Evolutionary conservation across 2,329 filamentous ascomycete genomes (phyloP).

Genomic region (Xylariaceae sp.): DNA sequence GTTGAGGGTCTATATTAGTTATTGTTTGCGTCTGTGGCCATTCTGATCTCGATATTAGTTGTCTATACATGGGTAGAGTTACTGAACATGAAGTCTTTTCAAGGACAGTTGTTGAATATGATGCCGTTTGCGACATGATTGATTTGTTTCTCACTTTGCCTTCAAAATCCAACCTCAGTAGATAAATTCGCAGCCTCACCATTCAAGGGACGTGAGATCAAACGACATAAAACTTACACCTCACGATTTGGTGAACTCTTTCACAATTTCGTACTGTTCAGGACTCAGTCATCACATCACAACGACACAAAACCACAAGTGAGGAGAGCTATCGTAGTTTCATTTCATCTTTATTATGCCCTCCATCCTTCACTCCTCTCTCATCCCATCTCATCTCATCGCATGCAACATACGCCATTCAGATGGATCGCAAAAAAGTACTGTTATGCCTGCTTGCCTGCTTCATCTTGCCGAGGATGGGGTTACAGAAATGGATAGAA

Average conservation of each 20-base stretch:
- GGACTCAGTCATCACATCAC: background rate
- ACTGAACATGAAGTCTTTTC: background rate
- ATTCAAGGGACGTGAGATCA: too few relatives aligned
- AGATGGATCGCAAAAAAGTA: too few relatives aligned
- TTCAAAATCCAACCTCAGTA: too few relatives aligned
- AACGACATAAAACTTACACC: too few relatives aligned
- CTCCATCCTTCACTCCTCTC: slow-evolving; percentile 22
- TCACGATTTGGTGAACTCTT: too few relatives aligned
- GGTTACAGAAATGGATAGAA: background rate
- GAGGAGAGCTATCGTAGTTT: background rate
- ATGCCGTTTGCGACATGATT: background rate
- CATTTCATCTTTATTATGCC: slow-evolving; percentile 27
- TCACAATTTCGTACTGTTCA: too few relatives aligned
- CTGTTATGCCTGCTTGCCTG: too few relatives aligned
- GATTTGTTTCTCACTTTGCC: background rate
- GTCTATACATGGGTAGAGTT: background rate
- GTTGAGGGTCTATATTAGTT: too few relatives aligned
- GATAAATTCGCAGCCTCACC: too few relatives aligned
- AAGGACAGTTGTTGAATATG: too few relatives aligned
- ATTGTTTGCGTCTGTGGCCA: too few relatives aligned
- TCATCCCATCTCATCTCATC: slow-evolving; percentile 7
- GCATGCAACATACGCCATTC: slow-evolving; percentile 9
- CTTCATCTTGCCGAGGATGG: slow-evolving; percentile 7
- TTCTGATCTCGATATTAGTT: background rate
- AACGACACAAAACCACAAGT: background rate